Percentiles rank a stretch among this genome's conserved stretches.
phyloP scores from a whole-genome alignment of 192 early-diverging fungal species.

The Dimargaris cristalligena region DNA sequence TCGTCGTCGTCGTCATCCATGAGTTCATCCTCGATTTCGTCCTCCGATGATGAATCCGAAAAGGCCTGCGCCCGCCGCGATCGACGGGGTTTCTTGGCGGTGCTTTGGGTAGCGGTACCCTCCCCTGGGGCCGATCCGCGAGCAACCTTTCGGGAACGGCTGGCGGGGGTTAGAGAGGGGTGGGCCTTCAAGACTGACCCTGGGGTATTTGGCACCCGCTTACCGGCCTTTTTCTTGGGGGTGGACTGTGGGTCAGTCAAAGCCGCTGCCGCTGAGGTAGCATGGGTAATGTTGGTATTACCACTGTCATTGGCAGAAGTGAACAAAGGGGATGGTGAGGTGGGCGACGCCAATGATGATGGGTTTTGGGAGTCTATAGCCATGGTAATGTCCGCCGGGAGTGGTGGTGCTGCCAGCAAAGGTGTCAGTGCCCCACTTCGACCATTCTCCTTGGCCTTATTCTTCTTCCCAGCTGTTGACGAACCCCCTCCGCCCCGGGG shows the following conservation, averaged over 20 bases:
- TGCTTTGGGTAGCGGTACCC: neutral
- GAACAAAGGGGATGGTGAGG: no score
- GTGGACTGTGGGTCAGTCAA: neutral
- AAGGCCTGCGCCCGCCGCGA: neutral
- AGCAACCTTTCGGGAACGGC: neutral
- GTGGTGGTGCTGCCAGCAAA: no score
- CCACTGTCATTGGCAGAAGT: no score
- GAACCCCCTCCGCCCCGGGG: slow-evolving; percentile 8
- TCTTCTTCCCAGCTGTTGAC: neutral
- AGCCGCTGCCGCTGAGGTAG: neutral
- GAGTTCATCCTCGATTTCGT: neutral
- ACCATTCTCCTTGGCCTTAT: neutral
- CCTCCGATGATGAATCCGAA: neutral
- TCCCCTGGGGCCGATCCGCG: neutral
- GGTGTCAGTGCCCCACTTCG: no score
- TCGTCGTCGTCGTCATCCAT: neutral
- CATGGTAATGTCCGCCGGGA: no score
- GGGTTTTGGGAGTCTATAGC: no score
- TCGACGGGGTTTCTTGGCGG: neutral
- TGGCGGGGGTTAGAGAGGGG: slow-evolving; percentile 1
- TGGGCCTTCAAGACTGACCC: slow-evolving; percentile 12
- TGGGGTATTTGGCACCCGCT: slow-evolving; percentile 1
- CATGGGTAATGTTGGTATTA: no score
- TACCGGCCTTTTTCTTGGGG: neutral
- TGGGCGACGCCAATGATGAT: no score